These are phyloP conservation scores for Eucalyptus regnans DNA, from an alignment of 345 rosid species.

Conservation along the genomic window DNA sequence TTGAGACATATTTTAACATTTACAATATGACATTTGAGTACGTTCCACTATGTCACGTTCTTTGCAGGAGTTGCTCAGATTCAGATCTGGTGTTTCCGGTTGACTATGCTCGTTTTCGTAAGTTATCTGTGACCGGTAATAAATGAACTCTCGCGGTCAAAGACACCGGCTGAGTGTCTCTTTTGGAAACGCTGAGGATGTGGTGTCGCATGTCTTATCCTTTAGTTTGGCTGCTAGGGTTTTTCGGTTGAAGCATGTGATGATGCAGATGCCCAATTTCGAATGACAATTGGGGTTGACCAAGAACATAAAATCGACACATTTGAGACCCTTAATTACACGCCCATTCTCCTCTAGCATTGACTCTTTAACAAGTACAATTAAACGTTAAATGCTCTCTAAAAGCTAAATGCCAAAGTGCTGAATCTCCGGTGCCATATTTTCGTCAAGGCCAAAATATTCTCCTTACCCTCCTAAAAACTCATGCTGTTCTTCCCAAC, in stretches of 20 bases:
- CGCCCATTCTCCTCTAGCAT: neutral
- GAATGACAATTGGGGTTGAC: neutral
- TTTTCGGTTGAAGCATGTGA: neutral
- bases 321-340: neutral
- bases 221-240: neutral
- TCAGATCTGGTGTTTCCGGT: neutral
- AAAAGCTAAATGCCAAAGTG: constrained; percentile 11
- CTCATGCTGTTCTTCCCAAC: neutral
- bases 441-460: neutral
- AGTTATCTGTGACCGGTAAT: neutral
- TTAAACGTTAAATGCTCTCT: neutral
- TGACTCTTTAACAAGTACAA: neutral
- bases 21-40: neutral
- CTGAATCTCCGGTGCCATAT: constrained; percentile 3
- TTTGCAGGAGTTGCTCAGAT: neutral
- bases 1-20: too few relatives aligned
- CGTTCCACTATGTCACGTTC: neutral
- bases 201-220: neutral
- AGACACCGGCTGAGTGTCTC: neutral
- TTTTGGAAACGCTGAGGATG: neutral
- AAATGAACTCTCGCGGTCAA: neutral
- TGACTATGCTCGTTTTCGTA: neutral
- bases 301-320: neutral
- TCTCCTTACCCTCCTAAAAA: neutral
- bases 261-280: neutral